These are phyloP conservation scores for Fusarium vanettenii DNA, from an alignment of 2,329 filamentous ascomycete genomes.

Conservation along the genomic window DNA sequence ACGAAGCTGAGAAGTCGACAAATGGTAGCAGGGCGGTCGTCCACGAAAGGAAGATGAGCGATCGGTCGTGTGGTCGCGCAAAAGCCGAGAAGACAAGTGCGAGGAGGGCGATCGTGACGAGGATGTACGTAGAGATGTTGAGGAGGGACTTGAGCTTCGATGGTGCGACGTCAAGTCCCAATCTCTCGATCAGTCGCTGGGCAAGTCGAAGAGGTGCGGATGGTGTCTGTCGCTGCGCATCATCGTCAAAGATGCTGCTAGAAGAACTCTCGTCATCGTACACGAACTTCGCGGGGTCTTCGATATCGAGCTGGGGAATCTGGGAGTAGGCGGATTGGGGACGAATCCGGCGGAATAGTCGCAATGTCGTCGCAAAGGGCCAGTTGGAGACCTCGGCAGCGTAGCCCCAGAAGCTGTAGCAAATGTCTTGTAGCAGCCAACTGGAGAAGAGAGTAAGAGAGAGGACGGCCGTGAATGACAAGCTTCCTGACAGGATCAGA, in stretches of 20 bases:
- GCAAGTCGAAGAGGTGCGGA: not conserved
- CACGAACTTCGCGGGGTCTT: slow-evolving; percentile 1
- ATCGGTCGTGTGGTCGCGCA: slow-evolving; percentile 45
- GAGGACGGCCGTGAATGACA: slow-evolving; percentile 40
- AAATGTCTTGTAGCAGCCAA: slow-evolving; percentile 43
- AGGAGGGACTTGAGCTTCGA: not conserved
- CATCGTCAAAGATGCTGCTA: not conserved
- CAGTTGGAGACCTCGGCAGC: slow-evolving; percentile 43
- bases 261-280: not conserved
- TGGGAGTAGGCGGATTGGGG: slow-evolving; percentile 24
- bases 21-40: slow-evolving; percentile 48
- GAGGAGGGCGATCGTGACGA: slow-evolving; percentile 4
- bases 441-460: slow-evolving; percentile 23
- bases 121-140: not conserved
- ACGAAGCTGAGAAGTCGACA: slow-evolving; percentile 46
- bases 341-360: slow-evolving; percentile 8
- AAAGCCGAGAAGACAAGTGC: slow-evolving; percentile 35
- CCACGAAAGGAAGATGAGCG: slow-evolving; percentile 51
- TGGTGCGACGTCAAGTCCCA: not conserved
- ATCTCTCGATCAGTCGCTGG: not conserved
- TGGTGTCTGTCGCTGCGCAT: not conserved
- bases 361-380: slow-evolving; percentile 28
- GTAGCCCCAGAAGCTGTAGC: slow-evolving; percentile 31
- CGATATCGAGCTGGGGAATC: slow-evolving; percentile 42
- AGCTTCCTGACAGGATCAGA: slow-evolving; percentile 46